These are phyloP conservation scores for Suhomyces atakaporum DNA, from an alignment of 1,139 yeast genomes.

Conservation along the genomic window DNA sequence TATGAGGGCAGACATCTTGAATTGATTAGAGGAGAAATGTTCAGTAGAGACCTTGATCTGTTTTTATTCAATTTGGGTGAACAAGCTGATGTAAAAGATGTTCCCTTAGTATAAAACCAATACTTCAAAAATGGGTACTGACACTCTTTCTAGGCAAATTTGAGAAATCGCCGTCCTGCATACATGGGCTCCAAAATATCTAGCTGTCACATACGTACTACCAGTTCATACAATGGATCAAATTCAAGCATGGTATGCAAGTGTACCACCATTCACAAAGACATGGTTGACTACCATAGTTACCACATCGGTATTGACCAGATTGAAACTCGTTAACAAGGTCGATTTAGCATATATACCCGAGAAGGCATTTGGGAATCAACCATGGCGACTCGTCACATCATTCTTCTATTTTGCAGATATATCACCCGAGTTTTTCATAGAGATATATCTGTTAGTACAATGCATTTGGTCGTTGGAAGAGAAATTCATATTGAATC, in stretches of 20 bases:
- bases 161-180: too few species aligned
- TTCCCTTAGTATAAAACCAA: conserved; percentile 6
- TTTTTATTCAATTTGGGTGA: conserved; percentile 20
- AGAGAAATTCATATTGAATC: conserved; percentile 15
- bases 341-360: conserved; percentile 24
- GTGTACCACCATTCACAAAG: conserved; percentile 37
- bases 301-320: conserved; percentile 21
- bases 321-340: conserved; percentile 18
- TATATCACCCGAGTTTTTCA: conserved; percentile 24
- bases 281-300: conserved; percentile 30
- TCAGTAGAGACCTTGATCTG: conserved; percentile 28
- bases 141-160: too few species aligned
- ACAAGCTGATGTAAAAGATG: background rate
- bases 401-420: conserved; percentile 37
- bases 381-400: conserved; percentile 44
- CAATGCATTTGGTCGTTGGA: conserved; percentile 25
- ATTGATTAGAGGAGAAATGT: conserved; percentile 11
- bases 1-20: conserved; percentile 10
- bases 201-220: too few species aligned
- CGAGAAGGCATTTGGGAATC: conserved; percentile 26
- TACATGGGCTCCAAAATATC: too few species aligned
- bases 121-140: background rate
- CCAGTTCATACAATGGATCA: conserved; percentile 19
- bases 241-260: conserved; percentile 14
- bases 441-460: conserved; percentile 22